Percentiles rank a stretch among this genome's conserved stretches.
These are phyloP conservation scores for Kodamaea sagamina DNA, from an alignment of 805 yeast species.

Conservation along the genomic window DNA sequence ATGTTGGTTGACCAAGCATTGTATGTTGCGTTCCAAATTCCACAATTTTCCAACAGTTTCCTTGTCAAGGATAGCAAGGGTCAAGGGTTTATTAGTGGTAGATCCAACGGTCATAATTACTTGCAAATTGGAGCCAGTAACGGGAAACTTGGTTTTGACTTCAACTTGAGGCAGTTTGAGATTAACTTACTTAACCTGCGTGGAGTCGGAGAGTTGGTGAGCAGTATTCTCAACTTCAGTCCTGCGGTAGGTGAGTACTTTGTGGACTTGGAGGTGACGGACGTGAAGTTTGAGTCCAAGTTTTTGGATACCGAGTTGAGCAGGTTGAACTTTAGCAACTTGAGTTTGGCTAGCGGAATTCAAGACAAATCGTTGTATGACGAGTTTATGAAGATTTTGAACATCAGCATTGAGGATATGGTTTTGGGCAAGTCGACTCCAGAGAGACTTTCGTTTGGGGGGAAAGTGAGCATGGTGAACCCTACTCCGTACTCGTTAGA, in stretches of 20 bases:
- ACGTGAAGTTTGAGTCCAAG: constrained; percentile 15
- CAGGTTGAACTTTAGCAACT: constrained; percentile 9
- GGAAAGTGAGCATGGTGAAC: constrained; percentile 34
- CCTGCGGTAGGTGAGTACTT: constrained; percentile 4
- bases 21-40: constrained; percentile 8
- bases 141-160: constrained; percentile 10
- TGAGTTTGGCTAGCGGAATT: background rate
- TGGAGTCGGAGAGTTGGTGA: constrained; percentile 19
- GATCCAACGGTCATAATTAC: constrained; percentile 13
- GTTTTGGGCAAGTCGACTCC: constrained; percentile 29
- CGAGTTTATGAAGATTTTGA: constrained; percentile 13
- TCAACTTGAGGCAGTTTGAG: constrained; percentile 14
- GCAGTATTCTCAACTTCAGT: constrained; percentile 13
- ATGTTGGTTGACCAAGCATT: constrained; percentile 5
- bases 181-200: constrained; percentile 15
- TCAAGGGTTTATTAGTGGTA: constrained; percentile 13
- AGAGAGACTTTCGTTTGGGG: background rate
- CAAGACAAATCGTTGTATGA: constrained; percentile 8
- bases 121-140: constrained; percentile 6
- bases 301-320: constrained; percentile 7
- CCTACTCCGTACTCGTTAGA: constrained; percentile 31
- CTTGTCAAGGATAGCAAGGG: constrained; percentile 9
- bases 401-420: constrained; percentile 16
- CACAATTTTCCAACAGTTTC: constrained; percentile 1
- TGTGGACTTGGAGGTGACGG: constrained; percentile 17